Base-by-base conservation (phyloP, 1,284 basidiomycete species). In the Hemileia vastatrix region DNA sequence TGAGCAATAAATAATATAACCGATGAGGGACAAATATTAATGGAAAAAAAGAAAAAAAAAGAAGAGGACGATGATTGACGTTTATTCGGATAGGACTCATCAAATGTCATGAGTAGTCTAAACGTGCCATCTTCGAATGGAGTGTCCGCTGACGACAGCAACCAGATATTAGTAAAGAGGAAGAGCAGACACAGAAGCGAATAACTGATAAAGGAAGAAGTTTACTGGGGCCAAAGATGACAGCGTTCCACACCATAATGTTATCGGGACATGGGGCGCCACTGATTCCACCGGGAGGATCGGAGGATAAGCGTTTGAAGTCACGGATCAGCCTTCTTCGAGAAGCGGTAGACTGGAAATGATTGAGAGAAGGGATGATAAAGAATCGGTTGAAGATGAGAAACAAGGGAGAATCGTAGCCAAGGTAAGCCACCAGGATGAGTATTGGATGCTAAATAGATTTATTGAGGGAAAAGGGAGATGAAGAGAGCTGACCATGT, bases 111-210 rank as follows among this genome's bases (percentile, higher is more conserved):
- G 40, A 93, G 82, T 18, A 96, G 86, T 72, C 94, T 92, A 84
- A 98, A 97, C 11, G 94, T 97, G 66, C 94, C 94, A 72, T 97
- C 94, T 78, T 97, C 94, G 76, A 98, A 98, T 0, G 94, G 94
- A 11, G 93, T 98, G 67, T 97, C 94, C 75, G 87, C 93, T 95
- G n/a, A n/a, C 40, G 40, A 43, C 8, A 43, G n/a, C 40, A 43
- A 43, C 8, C 40, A n/a, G 8, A 8, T 43, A 43, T 8, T n/a
- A 43, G n/a, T 43, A 8, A 43, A 43, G 40, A 43, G 13, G 31
- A 27, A 47, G 21, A 45, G 31, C 5, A 54, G 21, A 18, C 18
- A 11, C 15, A n/a, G 47, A 9, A 31, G 32, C 9, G 18, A 15
- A 43, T 49, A 18, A 6, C 8, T 11, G 11, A 48, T 11, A 19